phyloP scores from a whole-genome alignment of 1,284 basidiomycete genomes.

The Farysia itapuensis region DNA sequence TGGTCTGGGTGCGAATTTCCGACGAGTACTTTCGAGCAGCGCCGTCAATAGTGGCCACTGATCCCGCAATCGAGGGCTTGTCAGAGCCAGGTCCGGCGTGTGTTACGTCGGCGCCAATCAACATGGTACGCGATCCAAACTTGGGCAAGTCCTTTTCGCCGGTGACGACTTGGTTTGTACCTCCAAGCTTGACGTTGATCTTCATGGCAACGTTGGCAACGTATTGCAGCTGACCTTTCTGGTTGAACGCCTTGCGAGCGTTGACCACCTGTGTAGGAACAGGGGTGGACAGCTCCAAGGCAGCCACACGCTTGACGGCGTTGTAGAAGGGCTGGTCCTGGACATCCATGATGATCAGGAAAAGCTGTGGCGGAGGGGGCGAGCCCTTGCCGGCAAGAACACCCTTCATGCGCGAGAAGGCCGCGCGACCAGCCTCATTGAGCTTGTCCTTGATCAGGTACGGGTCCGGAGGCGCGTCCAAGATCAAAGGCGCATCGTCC shows the following conservation, averaged over 20 bases:
- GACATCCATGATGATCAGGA: conserved; percentile 35
- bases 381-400: not conserved
- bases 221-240: conserved; percentile 61
- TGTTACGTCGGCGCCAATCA: conserved; percentile 61
- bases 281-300: conserved; percentile 56
- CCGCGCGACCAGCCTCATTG: conserved; percentile 5
- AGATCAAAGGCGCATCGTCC: conserved; percentile 6
- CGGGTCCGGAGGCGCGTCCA: not conserved
- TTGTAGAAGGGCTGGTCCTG: conserved; percentile 59
- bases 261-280: conserved; percentile 57
- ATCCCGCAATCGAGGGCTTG: conserved; percentile 63
- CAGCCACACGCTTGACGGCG: conserved; percentile 60
- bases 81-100: conserved; percentile 53
- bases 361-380: conserved; percentile 37
- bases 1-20: conserved; percentile 62
- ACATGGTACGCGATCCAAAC: conserved; percentile 58
- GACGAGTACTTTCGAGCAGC: conserved; percentile 59
- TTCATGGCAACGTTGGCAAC: conserved; percentile 60
- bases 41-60: conserved; percentile 61
- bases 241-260: conserved; percentile 35
- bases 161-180: conserved; percentile 58
- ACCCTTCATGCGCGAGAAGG: conserved; percentile 7
- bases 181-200: conserved; percentile 63
- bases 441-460: conserved; percentile 6
- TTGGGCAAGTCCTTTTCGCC: conserved; percentile 46